Percentiles rank a stretch among this genome's conserved stretches.
phyloP scores from a whole-genome alignment of 2,329 filamentous ascomycete species.

The Colletotrichum destructivum region DNA sequence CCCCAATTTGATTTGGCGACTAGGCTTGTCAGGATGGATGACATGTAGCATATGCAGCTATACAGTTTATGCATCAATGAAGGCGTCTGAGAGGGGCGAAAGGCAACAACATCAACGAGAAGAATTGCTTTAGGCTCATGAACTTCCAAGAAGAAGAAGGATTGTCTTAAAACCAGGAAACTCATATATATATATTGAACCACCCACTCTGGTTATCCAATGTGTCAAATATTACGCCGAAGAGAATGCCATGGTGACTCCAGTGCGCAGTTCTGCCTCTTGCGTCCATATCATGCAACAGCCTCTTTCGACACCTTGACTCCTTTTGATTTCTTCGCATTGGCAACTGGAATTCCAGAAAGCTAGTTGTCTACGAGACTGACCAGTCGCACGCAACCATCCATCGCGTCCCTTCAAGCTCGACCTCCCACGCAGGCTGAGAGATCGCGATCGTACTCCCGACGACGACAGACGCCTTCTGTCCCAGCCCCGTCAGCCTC shows the following conservation, averaged over 20 bases:
- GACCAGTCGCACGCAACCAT: slow-evolving; percentile 58
- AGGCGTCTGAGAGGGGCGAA: too few species aligned
- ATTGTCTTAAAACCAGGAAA: too few species aligned
- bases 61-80: neutral
- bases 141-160: too few species aligned
- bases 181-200: too few species aligned
- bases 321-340: neutral
- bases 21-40: neutral
- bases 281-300: too few species aligned
- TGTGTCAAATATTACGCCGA: too few species aligned
- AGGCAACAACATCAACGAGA: too few species aligned
- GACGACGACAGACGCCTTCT: slow-evolving; percentile 46
- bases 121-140: neutral
- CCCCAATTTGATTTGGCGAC: neutral
- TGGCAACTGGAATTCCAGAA: neutral
- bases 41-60: neutral
- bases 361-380: neutral
- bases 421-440: slow-evolving; percentile 57
- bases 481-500: slow-evolving; percentile 53
- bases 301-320: too few species aligned
- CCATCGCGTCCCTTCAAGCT: slow-evolving; percentile 52
- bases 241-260: too few species aligned
- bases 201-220: too few species aligned
- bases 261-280: neutral
- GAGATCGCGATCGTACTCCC: slow-evolving; percentile 54